phyloP scores from a whole-genome alignment of 352 stramenopile genomes.

The Phytopythium cucurbitacearum region DNA sequence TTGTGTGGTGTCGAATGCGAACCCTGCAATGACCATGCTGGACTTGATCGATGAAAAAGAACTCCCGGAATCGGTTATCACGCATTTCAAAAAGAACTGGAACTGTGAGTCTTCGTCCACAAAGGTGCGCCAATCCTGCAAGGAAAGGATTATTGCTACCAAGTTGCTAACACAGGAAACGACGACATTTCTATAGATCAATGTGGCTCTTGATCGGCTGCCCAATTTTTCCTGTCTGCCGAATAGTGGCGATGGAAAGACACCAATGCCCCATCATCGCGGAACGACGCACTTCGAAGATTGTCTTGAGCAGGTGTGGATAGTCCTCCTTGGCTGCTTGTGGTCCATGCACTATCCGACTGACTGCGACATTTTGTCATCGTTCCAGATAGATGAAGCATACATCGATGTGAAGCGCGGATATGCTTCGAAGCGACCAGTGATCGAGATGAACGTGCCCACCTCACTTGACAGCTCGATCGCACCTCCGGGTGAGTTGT shows the following conservation, averaged over 20 bases:
- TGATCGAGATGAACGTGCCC: constrained; percentile 92
- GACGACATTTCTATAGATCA: constrained; percentile 56
- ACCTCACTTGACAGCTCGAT: constrained; percentile 81
- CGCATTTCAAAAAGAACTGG: constrained; percentile 78
- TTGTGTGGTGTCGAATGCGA: constrained; percentile 78
- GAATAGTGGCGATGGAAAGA: constrained; percentile 48
- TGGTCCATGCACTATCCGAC: not conserved
- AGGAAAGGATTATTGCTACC: not conserved
- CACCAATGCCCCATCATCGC: constrained; percentile 73
- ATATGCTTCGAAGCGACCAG: constrained; percentile 59
- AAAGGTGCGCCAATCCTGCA: constrained; percentile 29
- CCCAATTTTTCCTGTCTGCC: constrained; percentile 84
- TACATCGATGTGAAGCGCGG: constrained; percentile 79
- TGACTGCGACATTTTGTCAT: not conserved
- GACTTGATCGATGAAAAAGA: constrained; percentile 62
- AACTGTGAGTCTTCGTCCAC: constrained; percentile 76
- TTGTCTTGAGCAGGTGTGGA: constrained; percentile 48
- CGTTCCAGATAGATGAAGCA: constrained; percentile 78
- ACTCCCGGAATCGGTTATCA: constrained; percentile 49
- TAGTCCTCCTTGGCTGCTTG: not conserved
- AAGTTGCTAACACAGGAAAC: not conserved
- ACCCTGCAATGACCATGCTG: constrained; percentile 78
- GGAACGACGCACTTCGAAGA: constrained; percentile 91
- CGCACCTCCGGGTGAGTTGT: constrained; percentile 48
- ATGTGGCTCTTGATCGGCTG: constrained; percentile 77